Conservation (phyloP, 192 early-diverging fungal genomes). For the Backusella parvicylindrica region DNA sequence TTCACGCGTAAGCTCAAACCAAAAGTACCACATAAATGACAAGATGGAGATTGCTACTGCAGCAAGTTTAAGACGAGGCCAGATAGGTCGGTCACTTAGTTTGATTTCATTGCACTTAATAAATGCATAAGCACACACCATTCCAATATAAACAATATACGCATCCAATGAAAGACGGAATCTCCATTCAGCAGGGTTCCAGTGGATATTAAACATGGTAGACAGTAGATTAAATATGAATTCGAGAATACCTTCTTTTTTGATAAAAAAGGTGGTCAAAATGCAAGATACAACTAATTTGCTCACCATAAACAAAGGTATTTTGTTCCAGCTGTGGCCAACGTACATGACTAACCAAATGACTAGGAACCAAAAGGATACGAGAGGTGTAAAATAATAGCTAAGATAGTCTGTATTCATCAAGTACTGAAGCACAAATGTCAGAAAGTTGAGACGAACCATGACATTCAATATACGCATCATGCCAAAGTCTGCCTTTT, state of each 20-base stretch:
- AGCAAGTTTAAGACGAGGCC: slow-evolving; percentile 37
- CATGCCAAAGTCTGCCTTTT: slow-evolving; percentile 66
- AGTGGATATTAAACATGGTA: slow-evolving; percentile 45
- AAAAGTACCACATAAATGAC: slow-evolving; percentile 51
- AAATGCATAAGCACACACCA: slow-evolving; percentile 52
- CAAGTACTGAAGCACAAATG: slow-evolving; percentile 58
- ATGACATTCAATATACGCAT: slow-evolving; percentile 59
- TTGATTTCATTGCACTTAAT: slow-evolving; percentile 45
- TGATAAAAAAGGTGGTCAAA: slow-evolving; percentile 35
- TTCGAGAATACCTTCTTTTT: slow-evolving; percentile 43
- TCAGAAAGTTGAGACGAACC: slow-evolving; percentile 68
- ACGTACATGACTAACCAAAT: slow-evolving; percentile 70
- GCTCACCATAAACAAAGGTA: slow-evolving; percentile 41
- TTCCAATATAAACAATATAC: slow-evolving; percentile 66
- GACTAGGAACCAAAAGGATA: slow-evolving; percentile 67
- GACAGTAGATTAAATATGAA: slow-evolving; percentile 42
- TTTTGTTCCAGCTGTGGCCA: slow-evolving; percentile 44
- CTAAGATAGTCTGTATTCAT: slow-evolving; percentile 71
- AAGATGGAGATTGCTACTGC: slow-evolving; percentile 34
- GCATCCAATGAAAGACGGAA: slow-evolving; percentile 72
- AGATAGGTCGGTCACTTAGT: slow-evolving; percentile 31
- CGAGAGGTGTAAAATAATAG: slow-evolving; percentile 81
- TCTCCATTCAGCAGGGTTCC: slow-evolving; percentile 69
- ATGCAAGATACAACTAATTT: slow-evolving; percentile 49
- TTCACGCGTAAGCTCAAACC: slow-evolving; percentile 45